Evolutionary conservation across 2,329 filamentous ascomycete species (phyloP).

Genomic region (Xenosphaeropsis pyriputrescens): DNA sequence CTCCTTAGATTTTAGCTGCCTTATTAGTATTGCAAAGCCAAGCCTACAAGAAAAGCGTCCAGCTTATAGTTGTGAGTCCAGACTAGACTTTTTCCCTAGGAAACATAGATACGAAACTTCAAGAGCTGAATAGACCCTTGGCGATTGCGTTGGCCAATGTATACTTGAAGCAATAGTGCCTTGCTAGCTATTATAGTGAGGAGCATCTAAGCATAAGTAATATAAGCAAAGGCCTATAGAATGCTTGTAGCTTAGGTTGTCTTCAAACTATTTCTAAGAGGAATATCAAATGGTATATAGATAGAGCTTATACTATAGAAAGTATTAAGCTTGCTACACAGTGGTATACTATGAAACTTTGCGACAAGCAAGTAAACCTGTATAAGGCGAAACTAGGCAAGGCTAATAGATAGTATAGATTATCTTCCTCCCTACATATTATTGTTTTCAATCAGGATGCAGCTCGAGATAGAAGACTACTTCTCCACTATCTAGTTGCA

Average conservation of each 20-base stretch:
- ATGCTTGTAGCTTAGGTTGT: background rate
- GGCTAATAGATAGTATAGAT: background rate
- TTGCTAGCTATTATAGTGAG: background rate
- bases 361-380: background rate
- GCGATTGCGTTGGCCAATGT: constrained; percentile 33
- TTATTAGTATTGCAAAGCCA: constrained; percentile 43
- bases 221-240: background rate
- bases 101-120: constrained; percentile 33
- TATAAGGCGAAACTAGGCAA: background rate
- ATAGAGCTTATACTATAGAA: constrained; percentile 86
- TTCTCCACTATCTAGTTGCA: background rate
- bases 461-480: background rate
- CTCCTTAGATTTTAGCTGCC: constrained; percentile 37
- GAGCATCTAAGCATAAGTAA: background rate
- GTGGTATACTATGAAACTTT: constrained; percentile 53
- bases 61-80: constrained; percentile 11
- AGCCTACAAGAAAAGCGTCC: constrained; percentile 25
- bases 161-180: background rate
- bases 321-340: constrained; percentile 68
- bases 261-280: background rate
- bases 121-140: constrained; percentile 43
- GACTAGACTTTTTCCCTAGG: constrained; percentile 6
- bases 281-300: constrained; percentile 75
- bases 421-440: constrained; percentile 25
- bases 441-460: constrained; percentile 76